These are phyloP conservation scores for Fusarium sororula DNA, from an alignment of 2,329 filamentous ascomycete genomes.

Conservation along the genomic window DNA sequence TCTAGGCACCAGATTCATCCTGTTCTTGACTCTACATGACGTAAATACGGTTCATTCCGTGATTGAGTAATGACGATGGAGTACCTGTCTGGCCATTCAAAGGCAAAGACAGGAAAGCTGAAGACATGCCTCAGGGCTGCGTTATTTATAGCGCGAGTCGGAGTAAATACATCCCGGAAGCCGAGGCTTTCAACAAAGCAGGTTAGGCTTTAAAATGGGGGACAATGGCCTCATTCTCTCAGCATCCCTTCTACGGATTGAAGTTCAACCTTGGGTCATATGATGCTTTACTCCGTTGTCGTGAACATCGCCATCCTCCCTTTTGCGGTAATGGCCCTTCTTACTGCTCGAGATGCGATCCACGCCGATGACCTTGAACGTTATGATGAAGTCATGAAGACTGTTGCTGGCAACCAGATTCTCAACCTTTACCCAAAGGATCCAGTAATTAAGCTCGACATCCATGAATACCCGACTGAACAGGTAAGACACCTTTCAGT, in stretches of 20 bases:
- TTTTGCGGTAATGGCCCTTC: neutral
- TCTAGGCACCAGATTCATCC: too few species aligned
- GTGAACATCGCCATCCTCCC: accelerated
- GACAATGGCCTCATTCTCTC: too few species aligned
- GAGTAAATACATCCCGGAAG: accelerated
- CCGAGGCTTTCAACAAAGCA: neutral
- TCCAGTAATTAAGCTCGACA: neutral
- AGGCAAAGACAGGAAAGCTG: neutral
- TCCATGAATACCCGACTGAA: neutral
- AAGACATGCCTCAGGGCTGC: accelerated
- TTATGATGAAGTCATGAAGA: neutral
- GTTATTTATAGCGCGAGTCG: neutral
- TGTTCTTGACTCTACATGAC: neutral
- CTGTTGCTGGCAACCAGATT: neutral
- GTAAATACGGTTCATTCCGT: accelerated
- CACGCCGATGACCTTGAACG: neutral
- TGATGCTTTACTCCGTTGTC: neutral
- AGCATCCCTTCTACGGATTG: too few species aligned
- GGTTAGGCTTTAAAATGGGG: accelerated
- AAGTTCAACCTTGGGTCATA: neutral
- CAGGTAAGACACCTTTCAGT: neutral
- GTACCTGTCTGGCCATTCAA: neutral
- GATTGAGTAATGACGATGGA: neutral
- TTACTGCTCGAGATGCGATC: neutral
- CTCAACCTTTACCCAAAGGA: neutral